phyloP scores from a whole-genome alignment of 2,329 filamentous ascomycete genomes.

The Triangularia setosa region DNA sequence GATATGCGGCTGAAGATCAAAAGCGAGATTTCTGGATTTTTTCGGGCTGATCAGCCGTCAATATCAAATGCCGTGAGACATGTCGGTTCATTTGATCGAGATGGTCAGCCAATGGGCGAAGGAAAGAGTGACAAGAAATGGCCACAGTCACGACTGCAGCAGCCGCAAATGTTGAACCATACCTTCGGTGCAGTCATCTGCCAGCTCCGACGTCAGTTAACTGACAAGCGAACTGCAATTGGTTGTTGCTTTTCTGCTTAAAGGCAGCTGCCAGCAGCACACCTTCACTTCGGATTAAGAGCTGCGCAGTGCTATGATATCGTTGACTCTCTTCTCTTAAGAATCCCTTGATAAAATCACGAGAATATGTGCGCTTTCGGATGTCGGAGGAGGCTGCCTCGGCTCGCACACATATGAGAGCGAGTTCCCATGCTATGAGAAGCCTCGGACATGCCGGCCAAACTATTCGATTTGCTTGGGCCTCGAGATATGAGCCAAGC shows the following conservation, averaged over 20 bases:
- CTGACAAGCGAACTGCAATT: background rate
- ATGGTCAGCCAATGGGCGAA: background rate
- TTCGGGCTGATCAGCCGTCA: background rate
- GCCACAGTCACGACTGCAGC: background rate
- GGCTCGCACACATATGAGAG: too few species aligned
- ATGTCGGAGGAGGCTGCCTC: too few species aligned
- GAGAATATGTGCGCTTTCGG: too few species aligned
- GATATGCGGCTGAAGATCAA: background rate
- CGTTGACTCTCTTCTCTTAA: too few species aligned
- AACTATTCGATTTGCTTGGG: too few species aligned
- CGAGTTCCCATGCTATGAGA: too few species aligned
- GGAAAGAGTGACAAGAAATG: background rate
- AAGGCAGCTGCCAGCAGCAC: too few species aligned
- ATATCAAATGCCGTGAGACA: background rate
- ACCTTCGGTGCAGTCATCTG: background rate
- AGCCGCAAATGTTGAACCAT: background rate
- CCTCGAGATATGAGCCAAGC: too few species aligned
- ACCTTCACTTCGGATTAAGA: too few species aligned
- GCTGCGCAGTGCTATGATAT: too few species aligned
- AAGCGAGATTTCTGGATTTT: background rate
- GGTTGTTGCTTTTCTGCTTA: background rate
- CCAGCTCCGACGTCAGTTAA: background rate
- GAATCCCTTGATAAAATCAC: too few species aligned
- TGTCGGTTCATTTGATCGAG: background rate
- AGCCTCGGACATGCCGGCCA: too few species aligned